Evolutionary conservation across 441 rosid species (phyloP).

Genomic region (Corymbia calophylla): DNA sequence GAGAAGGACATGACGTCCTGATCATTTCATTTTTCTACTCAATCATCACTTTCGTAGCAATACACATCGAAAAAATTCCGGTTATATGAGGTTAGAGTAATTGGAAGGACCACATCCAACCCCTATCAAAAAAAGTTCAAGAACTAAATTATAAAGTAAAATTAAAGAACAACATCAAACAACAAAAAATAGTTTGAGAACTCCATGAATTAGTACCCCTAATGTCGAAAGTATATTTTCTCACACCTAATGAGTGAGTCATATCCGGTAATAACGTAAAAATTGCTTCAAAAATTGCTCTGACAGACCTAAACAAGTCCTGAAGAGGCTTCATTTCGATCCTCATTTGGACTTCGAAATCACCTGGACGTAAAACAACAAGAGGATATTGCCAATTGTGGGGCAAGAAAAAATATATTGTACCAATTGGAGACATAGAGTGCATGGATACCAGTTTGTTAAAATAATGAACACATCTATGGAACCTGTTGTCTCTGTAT

Average conservation of each 20-base stretch:
- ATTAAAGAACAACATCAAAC: neutral
- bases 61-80: neutral
- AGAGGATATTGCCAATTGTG: neutral
- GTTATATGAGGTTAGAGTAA: neutral
- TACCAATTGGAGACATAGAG: too few relatives aligned
- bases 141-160: neutral
- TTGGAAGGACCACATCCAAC: neutral
- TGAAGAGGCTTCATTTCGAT: too few relatives aligned
- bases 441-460: too few relatives aligned
- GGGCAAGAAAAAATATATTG: neutral
- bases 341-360: neutral
- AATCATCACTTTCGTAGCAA: neutral
- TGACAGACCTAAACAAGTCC: neutral
- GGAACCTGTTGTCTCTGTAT: too few relatives aligned
- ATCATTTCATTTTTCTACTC: neutral
- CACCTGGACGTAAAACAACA: neutral
- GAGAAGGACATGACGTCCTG: neutral
- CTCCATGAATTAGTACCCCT: neutral
- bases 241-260: neutral
- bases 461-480: too few relatives aligned
- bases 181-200: neutral
- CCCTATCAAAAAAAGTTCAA: neutral
- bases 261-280: neutral
- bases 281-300: too few relatives aligned
- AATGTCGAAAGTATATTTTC: neutral